Percentiles rank a stretch among this genome's conserved stretches.
These are phyloP conservation scores for Suillus spraguei DNA, from an alignment of 768 basidiomycete species.

Conservation along the genomic window DNA sequence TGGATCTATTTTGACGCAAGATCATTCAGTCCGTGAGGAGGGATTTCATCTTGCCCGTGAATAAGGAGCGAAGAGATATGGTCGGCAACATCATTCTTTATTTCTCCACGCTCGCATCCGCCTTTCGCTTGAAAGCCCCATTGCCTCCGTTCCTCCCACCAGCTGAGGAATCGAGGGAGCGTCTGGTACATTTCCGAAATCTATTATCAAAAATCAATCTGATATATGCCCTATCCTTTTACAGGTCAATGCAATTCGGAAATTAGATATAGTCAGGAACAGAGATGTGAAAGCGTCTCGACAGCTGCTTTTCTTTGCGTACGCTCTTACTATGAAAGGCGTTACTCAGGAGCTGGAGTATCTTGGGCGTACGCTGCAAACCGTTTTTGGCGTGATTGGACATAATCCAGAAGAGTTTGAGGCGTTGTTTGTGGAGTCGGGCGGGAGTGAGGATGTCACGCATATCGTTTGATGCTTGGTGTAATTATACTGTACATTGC, in stretches of 20 bases:
- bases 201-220: not conserved
- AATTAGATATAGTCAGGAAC: slow-evolving; percentile 85
- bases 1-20: slow-evolving; percentile 2
- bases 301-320: slow-evolving; percentile 92
- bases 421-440: slow-evolving; percentile 54
- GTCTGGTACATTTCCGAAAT: slow-evolving; percentile 55
- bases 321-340: slow-evolving; percentile 92
- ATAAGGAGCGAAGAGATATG: slow-evolving; percentile 88
- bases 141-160: slow-evolving; percentile 97
- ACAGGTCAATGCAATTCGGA: slow-evolving; percentile 81
- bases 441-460: slow-evolving; percentile 9
- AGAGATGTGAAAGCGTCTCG: slow-evolving; percentile 80
- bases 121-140: slow-evolving; percentile 85
- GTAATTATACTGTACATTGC: not conserved
- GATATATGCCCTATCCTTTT: slow-evolving; percentile 3
- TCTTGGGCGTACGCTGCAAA: slow-evolving; percentile 80
- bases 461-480: slow-evolving; percentile 13
- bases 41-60: slow-evolving; percentile 92
- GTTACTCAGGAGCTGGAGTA: slow-evolving; percentile 88
- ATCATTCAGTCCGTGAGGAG: slow-evolving; percentile 66
- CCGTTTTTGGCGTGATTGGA: slow-evolving; percentile 92
- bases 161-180: slow-evolving; percentile 80
- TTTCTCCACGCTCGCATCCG: slow-evolving; percentile 78
- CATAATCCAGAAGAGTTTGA: slow-evolving; percentile 84
- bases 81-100: slow-evolving; percentile 93